Percentiles rank a stretch among this genome's conserved stretches.
Conservation (phyloP, 805 yeast species). For the Cyberlindnera maritima region DNA sequence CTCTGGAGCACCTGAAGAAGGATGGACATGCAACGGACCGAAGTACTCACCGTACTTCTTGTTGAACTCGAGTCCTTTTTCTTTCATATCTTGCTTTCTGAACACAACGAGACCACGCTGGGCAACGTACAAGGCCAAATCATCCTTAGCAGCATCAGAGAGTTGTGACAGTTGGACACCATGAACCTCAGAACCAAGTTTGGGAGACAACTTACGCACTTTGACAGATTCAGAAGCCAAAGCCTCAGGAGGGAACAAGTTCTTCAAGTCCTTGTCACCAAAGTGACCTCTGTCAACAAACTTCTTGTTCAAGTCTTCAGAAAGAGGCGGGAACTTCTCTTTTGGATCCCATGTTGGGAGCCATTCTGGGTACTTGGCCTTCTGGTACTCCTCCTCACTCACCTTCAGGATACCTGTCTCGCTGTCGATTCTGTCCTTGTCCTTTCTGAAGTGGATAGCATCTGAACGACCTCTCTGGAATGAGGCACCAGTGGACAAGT, state of each 20-base stretch:
- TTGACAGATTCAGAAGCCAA: constrained; percentile 5
- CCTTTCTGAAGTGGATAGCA: constrained; percentile 46
- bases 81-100: constrained; percentile 63
- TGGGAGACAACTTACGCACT: constrained; percentile 54
- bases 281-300: constrained; percentile 54
- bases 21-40: constrained; percentile 72
- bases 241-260: constrained; percentile 41
- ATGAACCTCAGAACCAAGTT: constrained; percentile 61
- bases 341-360: constrained; percentile 67
- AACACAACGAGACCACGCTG: constrained; percentile 68
- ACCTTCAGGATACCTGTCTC: constrained; percentile 45
- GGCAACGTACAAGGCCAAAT: constrained; percentile 65
- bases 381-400: constrained; percentile 37
- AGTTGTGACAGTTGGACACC: constrained; percentile 60
- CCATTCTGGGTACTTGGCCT: constrained; percentile 47
- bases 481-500: neutral
- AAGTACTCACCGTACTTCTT: constrained; percentile 58
- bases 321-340: constrained; percentile 48
- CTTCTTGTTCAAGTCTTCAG: constrained; percentile 46
- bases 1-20: constrained; percentile 68
- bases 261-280: constrained; percentile 54
- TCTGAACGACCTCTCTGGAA: neutral
- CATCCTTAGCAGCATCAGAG: constrained; percentile 56
- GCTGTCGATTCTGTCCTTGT: constrained; percentile 42
- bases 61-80: constrained; percentile 46